Evolutionary conservation across 352 stramenopile species (phyloP).

Genomic region (Phytophthora litchii): DNA sequence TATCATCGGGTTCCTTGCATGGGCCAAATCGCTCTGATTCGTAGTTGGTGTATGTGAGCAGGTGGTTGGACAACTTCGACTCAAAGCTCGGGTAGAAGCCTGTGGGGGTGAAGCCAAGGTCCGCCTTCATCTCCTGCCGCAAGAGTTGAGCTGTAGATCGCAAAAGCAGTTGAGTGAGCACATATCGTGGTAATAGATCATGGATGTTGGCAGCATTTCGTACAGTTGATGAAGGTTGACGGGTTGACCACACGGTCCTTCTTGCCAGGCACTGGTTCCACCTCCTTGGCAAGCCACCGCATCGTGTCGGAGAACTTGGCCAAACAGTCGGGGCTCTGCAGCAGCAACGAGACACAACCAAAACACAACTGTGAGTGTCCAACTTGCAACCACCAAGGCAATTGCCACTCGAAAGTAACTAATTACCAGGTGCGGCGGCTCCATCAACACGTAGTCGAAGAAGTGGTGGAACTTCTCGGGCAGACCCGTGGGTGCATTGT

Average conservation of each 20-base stretch:
- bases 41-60: slow-evolving; percentile 66
- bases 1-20: slow-evolving; percentile 34
- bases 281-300: slow-evolving; percentile 46
- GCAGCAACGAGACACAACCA: not conserved
- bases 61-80: slow-evolving; percentile 59
- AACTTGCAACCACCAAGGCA: not conserved
- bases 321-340: slow-evolving; percentile 50
- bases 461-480: slow-evolving; percentile 57
- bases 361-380: not conserved
- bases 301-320: slow-evolving; percentile 57
- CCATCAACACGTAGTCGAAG: slow-evolving; percentile 60
- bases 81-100: slow-evolving; percentile 56
- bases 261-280: slow-evolving; percentile 33
- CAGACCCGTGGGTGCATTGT: slow-evolving; percentile 46
- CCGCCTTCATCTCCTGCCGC: slow-evolving; percentile 47
- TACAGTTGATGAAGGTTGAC: slow-evolving; percentile 60
- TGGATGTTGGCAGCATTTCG: no score
- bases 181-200: not conserved
- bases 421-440: slow-evolving; percentile 51
- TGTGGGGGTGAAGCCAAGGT: slow-evolving; percentile 52
- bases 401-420: not conserved
- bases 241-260: slow-evolving; percentile 46
- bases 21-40: slow-evolving; percentile 47
- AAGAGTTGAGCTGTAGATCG: slow-evolving; percentile 39
- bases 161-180: slow-evolving; percentile 1